Percentiles rank a stretch among this genome's conserved stretches.
Conservation (phyloP, 2,329 filamentous ascomycete species). For the Ophiostoma sp. region DNA sequence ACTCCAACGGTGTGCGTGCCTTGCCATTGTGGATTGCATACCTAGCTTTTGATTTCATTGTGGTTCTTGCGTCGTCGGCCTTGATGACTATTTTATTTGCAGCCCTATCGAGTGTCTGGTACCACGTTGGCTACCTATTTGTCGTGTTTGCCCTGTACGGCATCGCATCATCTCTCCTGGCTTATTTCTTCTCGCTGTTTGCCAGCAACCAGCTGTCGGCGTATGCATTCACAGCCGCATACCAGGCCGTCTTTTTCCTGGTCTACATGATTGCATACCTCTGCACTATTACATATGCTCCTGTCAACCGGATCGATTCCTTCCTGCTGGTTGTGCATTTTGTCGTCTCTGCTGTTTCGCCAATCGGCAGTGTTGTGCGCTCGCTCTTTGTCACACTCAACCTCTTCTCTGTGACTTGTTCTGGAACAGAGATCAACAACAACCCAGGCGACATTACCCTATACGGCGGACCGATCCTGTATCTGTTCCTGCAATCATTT, state of each 20-base stretch:
- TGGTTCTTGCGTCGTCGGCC: constrained; percentile 63
- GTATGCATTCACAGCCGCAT: constrained; percentile 75
- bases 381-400: constrained; percentile 75
- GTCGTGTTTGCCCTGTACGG: constrained; percentile 76
- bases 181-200: constrained; percentile 78
- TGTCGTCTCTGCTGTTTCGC: constrained; percentile 66
- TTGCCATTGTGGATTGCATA: constrained; percentile 83
- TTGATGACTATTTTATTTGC: constrained; percentile 65
- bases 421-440: constrained; percentile 54
- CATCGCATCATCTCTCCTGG: constrained; percentile 66
- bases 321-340: constrained; percentile 68
- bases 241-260: constrained; percentile 67
- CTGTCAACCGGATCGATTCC: constrained; percentile 62
- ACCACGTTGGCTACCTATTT: constrained; percentile 74
- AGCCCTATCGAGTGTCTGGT: constrained; percentile 63
- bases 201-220: constrained; percentile 73
- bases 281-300: constrained; percentile 67
- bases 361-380: constrained; percentile 69
- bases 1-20: constrained; percentile 82
- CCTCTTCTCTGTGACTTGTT: constrained; percentile 74
- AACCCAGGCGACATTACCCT: constrained; percentile 66
- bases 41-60: constrained; percentile 69
- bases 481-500: constrained; percentile 68
- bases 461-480: constrained; percentile 81
- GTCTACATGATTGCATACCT: constrained; percentile 68